Conservation (phyloP, 208 protist genomes). For the Naegleria fowleri region DNA sequence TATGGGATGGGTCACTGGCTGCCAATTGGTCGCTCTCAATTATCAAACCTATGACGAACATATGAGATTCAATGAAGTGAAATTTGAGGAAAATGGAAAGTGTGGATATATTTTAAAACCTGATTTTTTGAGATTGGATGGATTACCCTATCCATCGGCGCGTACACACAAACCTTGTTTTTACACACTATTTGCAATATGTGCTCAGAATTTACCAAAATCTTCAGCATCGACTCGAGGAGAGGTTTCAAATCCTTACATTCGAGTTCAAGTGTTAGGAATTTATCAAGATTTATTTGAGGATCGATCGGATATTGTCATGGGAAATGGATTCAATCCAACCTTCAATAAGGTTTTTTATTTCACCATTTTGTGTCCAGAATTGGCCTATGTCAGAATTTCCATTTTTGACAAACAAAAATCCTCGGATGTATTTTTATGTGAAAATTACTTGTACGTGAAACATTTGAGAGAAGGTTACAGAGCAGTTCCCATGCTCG, state of each 20-base stretch:
- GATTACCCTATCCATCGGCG: neutral
- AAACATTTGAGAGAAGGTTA: slow-evolving; percentile 29
- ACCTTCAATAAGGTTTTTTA: slow-evolving; percentile 39
- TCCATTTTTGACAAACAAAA: slow-evolving; percentile 31
- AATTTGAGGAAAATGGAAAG: slow-evolving; percentile 80
- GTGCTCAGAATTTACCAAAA: slow-evolving; percentile 24
- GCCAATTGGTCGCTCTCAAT: slow-evolving; percentile 80
- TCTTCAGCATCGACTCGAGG: neutral
- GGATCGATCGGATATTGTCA: slow-evolving; percentile 23
- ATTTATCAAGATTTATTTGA: neutral
- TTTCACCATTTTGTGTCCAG: slow-evolving; percentile 27
- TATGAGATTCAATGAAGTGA: slow-evolving; percentile 66
- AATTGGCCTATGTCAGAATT: slow-evolving; percentile 27
- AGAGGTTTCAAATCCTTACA: slow-evolving; percentile 42
- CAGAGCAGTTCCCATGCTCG: slow-evolving; percentile 17
- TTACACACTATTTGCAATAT: neutral
- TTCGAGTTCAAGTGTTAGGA: slow-evolving; percentile 24
- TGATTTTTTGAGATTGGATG: neutral
- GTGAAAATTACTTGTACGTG: slow-evolving; percentile 29
- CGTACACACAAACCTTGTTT: neutral
- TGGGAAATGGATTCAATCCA: slow-evolving; percentile 41
- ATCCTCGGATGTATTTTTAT: slow-evolving; percentile 14
- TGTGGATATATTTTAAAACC: slow-evolving; percentile 89
- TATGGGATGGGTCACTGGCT: slow-evolving; percentile 63
- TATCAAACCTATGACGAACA: slow-evolving; percentile 60